Evolutionary conservation across 192 early-diverging fungal genomes (phyloP).

Genomic region (Backusella macrospora): DNA sequence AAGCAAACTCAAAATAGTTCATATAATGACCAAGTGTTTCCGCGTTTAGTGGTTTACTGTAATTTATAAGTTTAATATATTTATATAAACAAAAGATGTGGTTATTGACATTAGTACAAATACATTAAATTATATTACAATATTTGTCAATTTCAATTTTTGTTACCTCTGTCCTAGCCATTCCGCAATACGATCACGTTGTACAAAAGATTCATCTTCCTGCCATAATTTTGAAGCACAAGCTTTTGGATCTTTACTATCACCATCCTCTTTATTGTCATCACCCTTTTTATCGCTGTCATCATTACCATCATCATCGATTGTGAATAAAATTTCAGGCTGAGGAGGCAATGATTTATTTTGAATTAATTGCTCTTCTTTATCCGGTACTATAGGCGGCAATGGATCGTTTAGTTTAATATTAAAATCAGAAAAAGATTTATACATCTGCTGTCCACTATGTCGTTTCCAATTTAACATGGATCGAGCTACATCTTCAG

Average conservation of each 20-base stretch:
- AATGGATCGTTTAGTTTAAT: not conserved
- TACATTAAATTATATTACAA: not conserved
- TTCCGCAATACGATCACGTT: constrained; percentile 48
- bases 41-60: constrained; percentile 57
- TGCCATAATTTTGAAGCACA: constrained; percentile 33
- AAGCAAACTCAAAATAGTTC: constrained; percentile 72
- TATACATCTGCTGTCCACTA: not conserved
- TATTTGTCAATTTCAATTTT: not conserved
- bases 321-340: constrained; percentile 7
- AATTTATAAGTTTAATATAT: not conserved
- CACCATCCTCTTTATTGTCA: no score
- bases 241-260: constrained; percentile 20
- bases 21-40: constrained; percentile 73
- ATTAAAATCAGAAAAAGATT: no score
- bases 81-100: not conserved
- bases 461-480: constrained; percentile 29
- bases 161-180: constrained; percentile 50
- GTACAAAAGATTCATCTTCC: constrained; percentile 52
- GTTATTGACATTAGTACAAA: not conserved
- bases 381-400: not conserved
- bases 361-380: not conserved
- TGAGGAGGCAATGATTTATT: constrained; percentile 4
- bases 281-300: not conserved
- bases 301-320: not conserved
- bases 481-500: constrained; percentile 19